A percentile compares a stretch with the other conserved stretches of the same genome.
Evolutionary conservation across 1,284 basidiomycete species (phyloP).

Genomic region (Irpex rosettiformis): DNA sequence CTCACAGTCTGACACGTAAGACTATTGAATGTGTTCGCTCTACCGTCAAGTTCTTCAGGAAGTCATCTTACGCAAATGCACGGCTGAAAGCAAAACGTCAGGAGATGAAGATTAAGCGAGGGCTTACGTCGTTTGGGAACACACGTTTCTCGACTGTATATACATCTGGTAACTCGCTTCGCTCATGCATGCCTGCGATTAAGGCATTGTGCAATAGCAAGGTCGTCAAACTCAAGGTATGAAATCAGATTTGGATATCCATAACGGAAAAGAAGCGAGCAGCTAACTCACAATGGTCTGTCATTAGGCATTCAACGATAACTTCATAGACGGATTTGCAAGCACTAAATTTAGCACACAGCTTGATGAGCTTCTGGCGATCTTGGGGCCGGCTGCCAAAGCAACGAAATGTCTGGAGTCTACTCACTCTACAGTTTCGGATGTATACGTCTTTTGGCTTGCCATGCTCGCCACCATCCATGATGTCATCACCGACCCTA

Average conservation of each 20-base stretch:
- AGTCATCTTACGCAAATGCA: conserved; percentile 19
- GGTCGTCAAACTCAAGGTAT: conserved; percentile 2
- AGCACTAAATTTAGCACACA: neutral
- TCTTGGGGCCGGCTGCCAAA: conserved; percentile 1
- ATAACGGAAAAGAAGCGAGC: neutral
- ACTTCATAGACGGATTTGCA: neutral
- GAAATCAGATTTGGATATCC: neutral
- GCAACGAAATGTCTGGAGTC: conserved; percentile 7
- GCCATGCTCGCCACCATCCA: conserved; percentile 5
- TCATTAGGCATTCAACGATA: neutral
- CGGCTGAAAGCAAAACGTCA: conserved; percentile 16
- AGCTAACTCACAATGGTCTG: neutral
- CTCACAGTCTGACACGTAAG: conserved; percentile 9
- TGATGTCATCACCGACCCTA: neutral
- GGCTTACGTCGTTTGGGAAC: conserved; percentile 14
- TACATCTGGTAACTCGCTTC: conserved; percentile 1
- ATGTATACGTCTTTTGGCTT: conserved; percentile 9
- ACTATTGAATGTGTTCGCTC: conserved; percentile 13
- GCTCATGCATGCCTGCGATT: neutral
- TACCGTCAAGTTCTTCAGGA: conserved; percentile 22
- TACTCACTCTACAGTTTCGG: conserved; percentile 4
- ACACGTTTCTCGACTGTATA: conserved; percentile 7
- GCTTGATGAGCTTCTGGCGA: conserved; percentile 1
- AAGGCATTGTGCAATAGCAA: neutral
- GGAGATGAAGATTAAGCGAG: conserved; percentile 13